Evolutionary conservation across 78 protist genomes (phyloP), one percentile per base, ranked within the genome.

Genomic region (Dictyostelium capitatum): DNA sequence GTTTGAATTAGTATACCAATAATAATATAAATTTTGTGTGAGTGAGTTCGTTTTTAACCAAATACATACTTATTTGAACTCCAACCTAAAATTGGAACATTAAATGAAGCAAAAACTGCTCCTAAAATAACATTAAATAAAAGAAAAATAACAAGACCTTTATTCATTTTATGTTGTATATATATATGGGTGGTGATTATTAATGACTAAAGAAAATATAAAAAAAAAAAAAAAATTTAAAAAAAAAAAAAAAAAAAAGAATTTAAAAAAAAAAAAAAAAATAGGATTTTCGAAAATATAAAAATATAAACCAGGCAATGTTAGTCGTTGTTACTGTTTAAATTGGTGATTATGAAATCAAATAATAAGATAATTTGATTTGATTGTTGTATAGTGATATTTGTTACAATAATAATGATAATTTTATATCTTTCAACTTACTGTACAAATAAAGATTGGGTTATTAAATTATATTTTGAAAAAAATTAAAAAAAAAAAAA

Each of bases 41-140:
- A n/a, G n/a, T n/a, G n/a, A n/a, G n/a, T n/a, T n/a, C n/a, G n/a
- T n/a, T n/a, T n/a, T n/a, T n/a, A n/a, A n/a, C 43, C 43, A 37
- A 37, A 69, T 37, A 75, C 64, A 53, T 57, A 77, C 59, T 84
- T 69, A 28, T 83, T 41, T 43, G 81, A 74, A 28, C 73, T 53
- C 91, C 91, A 84, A 51, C 91, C 91, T 20, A 84, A 37, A 64
- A 84, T 84, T 84, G 91, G 91, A 7, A 74, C 80, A 37, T 37
- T 37, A 59, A 57, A 37, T 11, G 70, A 20, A 9, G 91, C 74
- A 11, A 80, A 80, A n/a, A 84, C 19, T 57, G 82, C 79, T 15
- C 48, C 67, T 43, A 80, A 67, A 57, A 53, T 25, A 54, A 84
- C 53, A 78, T 77, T 59, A 17, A 78, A 41, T 48, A 84, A n/a